Conservation (phyloP, 495 filamentous ascomycete species). For the Echria macrotheca region DNA sequence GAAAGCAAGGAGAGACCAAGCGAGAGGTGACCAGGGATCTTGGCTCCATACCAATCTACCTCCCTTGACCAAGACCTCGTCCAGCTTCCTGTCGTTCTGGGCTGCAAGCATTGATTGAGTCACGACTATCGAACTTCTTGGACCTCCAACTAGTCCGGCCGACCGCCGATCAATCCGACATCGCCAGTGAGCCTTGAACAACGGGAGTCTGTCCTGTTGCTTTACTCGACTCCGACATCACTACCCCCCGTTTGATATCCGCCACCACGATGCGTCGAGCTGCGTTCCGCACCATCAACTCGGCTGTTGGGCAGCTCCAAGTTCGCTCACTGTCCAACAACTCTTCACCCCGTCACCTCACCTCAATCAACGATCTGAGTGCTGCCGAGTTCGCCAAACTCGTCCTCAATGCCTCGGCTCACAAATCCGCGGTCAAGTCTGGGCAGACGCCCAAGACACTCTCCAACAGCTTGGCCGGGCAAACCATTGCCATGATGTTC, state of each 20-base stretch:
- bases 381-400: conserved; percentile 72
- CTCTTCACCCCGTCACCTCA: conserved; percentile 67
- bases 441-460: conserved; percentile 45
- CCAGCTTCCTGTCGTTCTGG: too few relatives aligned
- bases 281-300: conserved; percentile 20
- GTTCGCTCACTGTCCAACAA: conserved; percentile 23
- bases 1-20: too few relatives aligned
- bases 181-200: too few relatives aligned
- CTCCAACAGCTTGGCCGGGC: conserved; percentile 48
- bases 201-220: too few relatives aligned
- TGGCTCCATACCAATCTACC: too few relatives aligned
- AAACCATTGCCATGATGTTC: conserved; percentile 93
- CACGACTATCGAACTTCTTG: background rate
- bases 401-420: conserved; percentile 68
- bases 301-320: conserved; percentile 21
- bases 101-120: background rate
- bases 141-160: background rate
- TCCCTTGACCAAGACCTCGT: too few relatives aligned
- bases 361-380: conserved; percentile 83
- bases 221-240: too few relatives aligned
- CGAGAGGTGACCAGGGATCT: too few relatives aligned
- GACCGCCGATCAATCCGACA: background rate
- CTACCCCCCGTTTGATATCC: background rate
- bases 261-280: conserved; percentile 22
- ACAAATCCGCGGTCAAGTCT: conserved; percentile 75